These are phyloP conservation scores for Claviceps sp. DNA, from an alignment of 2,329 filamentous ascomycete species.

Conservation along the genomic window DNA sequence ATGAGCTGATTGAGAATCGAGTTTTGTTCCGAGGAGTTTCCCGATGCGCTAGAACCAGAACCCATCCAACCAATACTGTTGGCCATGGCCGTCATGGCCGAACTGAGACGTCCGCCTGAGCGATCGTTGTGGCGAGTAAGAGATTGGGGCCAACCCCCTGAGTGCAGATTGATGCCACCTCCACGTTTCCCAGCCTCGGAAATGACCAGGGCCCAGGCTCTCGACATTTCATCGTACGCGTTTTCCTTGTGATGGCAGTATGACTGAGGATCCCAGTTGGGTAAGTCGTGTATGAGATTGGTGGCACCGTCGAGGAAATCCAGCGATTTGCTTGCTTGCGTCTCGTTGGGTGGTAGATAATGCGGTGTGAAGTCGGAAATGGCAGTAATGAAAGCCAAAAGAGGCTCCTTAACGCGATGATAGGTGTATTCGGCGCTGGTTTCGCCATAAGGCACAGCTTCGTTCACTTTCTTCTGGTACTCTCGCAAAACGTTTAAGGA, in stretches of 20 bases:
- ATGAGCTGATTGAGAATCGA: conserved; percentile 51
- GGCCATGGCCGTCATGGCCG: conserved; percentile 66
- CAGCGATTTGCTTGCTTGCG: conserved; percentile 69
- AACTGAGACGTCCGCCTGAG: conserved; percentile 67
- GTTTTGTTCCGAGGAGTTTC: conserved; percentile 27
- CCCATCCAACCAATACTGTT: conserved; percentile 69
- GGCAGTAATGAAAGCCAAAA: conserved; percentile 73
- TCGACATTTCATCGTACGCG: conserved; percentile 90
- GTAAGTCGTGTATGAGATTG: conserved; percentile 75
- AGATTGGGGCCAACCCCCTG: conserved; percentile 84
- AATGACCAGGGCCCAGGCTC: conserved; percentile 85
- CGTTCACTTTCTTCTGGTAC: conserved; percentile 67
- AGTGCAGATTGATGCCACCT: conserved; percentile 78
- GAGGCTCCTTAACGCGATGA: conserved; percentile 73
- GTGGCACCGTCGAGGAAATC: conserved; percentile 84
- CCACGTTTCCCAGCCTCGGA: conserved; percentile 83
- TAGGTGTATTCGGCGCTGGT: conserved; percentile 86
- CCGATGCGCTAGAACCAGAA: conserved; percentile 15
- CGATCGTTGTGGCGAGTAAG: conserved; percentile 77
- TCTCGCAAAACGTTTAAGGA: conserved; percentile 68
- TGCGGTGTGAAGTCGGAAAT: conserved; percentile 90
- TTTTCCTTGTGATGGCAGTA: conserved; percentile 90
- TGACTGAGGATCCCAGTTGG: conserved; percentile 78
- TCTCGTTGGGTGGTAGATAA: conserved; percentile 83
- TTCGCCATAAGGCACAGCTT: conserved; percentile 75